phyloP scores from a whole-genome alignment of 495 filamentous ascomycete genomes.

The Cetradonia linearis region DNA sequence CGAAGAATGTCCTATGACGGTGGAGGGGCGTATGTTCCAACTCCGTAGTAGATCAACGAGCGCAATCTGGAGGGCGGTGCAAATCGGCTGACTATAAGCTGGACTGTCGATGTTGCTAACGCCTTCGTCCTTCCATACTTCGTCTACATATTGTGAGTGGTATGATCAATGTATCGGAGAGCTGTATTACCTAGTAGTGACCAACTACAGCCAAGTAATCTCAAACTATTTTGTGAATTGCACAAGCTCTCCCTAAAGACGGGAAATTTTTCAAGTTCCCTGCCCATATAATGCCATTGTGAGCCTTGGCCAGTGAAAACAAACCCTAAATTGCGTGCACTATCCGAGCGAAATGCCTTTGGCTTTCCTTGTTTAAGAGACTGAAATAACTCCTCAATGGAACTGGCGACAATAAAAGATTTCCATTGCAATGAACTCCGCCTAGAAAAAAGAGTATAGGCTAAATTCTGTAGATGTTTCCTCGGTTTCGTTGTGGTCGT shows the following conservation, averaged over 20 bases:
- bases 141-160: not conserved
- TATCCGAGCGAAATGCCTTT: not conserved
- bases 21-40: conserved; percentile 28
- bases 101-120: conserved; percentile 25
- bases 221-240: not conserved
- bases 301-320: conserved; percentile 43
- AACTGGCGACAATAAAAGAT: conserved; percentile 20
- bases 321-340: not conserved
- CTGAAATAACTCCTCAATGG: not conserved
- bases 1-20: conserved; percentile 12
- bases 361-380: not conserved
- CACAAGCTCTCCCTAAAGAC: conserved; percentile 24
- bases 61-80: conserved; percentile 35
- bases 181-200: not conserved
- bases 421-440: conserved; percentile 28
- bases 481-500: not conserved
- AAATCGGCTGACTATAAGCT: conserved; percentile 27
- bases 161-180: not conserved
- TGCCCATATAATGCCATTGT: conserved; percentile 34
- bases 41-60: conserved; percentile 28
- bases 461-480: conserved; percentile 21
- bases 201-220: not conserved
- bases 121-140: not conserved
- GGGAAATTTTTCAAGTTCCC: conserved; percentile 17
- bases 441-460: conserved; percentile 32